Evolutionary conservation across 1,284 basidiomycete species (phyloP).

Genomic region (Abortiporus biennis): DNA sequence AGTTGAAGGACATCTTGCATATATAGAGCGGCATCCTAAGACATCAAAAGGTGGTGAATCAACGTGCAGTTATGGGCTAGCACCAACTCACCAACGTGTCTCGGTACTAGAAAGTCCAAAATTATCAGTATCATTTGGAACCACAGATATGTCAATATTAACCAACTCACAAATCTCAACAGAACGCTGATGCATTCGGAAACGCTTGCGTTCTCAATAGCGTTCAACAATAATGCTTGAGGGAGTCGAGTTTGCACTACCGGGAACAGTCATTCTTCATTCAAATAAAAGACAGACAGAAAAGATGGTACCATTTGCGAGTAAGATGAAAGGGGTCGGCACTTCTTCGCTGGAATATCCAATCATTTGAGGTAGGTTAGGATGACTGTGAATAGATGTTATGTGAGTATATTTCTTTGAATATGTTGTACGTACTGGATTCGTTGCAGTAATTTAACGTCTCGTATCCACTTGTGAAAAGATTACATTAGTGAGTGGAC

Average conservation of each 20-base stretch:
- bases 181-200: conserved; percentile 30
- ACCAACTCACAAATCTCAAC: conserved; percentile 26
- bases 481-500: not conserved
- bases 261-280: not conserved
- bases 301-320: conserved; percentile 37
- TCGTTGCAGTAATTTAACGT: conserved; percentile 44
- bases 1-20: conserved; percentile 39
- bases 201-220: conserved; percentile 26
- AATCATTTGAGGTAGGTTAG: conserved; percentile 47
- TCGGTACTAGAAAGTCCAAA: conserved; percentile 6
- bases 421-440: conserved; percentile 32
- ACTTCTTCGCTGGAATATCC: conserved; percentile 43
- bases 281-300: not conserved
- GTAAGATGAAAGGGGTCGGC: conserved; percentile 42
- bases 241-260: conserved; percentile 34
- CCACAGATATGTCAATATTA: too few species aligned
- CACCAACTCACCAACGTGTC: conserved; percentile 19
- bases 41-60: not conserved
- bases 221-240: conserved; percentile 21
- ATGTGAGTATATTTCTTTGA: not conserved
- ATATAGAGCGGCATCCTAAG: conserved; percentile 41
- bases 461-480: conserved; percentile 39
- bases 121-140: too few species aligned
- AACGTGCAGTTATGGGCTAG: too few species aligned
- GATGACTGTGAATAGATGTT: conserved; percentile 32